Evolutionary conservation across 306 rosid genomes (phyloP).

Genomic region (Dalbergia cultrata): DNA sequence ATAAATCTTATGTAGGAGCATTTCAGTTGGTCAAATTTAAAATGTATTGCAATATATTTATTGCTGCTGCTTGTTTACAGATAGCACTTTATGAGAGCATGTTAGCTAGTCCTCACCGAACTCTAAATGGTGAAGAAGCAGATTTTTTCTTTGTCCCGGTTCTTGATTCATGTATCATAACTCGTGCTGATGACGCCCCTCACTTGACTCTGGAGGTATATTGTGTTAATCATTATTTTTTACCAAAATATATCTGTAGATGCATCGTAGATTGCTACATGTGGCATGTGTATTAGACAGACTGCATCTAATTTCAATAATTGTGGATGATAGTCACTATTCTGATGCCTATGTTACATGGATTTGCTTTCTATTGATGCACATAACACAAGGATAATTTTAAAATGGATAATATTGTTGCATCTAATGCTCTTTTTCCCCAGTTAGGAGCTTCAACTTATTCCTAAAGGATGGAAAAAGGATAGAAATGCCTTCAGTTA

Average conservation of each 20-base stretch:
- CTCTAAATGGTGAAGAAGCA: constrained; percentile 93
- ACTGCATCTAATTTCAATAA: constrained; percentile 10
- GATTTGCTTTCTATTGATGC: constrained; percentile 26
- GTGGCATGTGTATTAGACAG: constrained; percentile 27
- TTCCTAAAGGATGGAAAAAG: constrained; percentile 18
- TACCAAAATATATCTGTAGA: constrained; percentile 22
- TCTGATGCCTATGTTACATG: constrained; percentile 24
- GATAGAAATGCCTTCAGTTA: constrained; percentile 6
- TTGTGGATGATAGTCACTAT: constrained; percentile 21
- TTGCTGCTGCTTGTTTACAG: constrained; percentile 57
- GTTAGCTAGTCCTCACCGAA: constrained; percentile 92
- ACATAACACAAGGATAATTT: constrained; percentile 2
- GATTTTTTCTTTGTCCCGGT: constrained; percentile 96
- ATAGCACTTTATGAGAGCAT: constrained; percentile 88
- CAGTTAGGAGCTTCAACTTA: constrained; percentile 13
- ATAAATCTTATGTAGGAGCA: constrained; percentile 35
- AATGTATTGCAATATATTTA: constrained; percentile 38
- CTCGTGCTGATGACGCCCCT: constrained; percentile 97
- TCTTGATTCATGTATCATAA: constrained; percentile 94
- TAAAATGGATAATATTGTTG: constrained; percentile 30
- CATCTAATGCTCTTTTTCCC: constrained; percentile 30
- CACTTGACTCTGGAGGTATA: constrained; percentile 82
- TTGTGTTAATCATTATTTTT: constrained; percentile 30
- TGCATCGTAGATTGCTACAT: not conserved
- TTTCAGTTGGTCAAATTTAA: constrained; percentile 31